phyloP scores from a whole-genome alignment of 495 filamentous ascomycete genomes.

The Penicilliopsis zonata region DNA sequence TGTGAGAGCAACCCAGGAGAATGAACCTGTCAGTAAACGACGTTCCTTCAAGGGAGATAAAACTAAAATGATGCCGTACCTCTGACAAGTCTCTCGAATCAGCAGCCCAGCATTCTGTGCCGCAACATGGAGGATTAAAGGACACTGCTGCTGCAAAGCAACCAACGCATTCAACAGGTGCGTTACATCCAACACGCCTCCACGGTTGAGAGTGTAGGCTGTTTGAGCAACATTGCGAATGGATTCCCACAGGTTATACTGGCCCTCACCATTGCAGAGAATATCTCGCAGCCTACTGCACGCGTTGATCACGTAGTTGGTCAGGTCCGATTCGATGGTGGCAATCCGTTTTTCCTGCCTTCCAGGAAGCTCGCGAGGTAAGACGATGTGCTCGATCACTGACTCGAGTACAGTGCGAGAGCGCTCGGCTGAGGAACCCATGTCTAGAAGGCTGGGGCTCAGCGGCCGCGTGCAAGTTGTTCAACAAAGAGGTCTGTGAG shows the following conservation, averaged over 20 bases:
- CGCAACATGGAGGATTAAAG: constrained; percentile 34
- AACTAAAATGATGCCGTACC: background rate
- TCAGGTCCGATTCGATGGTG: constrained; percentile 21
- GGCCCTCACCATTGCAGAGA: constrained; percentile 7
- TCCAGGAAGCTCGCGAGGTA: constrained; percentile 35
- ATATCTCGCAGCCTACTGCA: constrained; percentile 11
- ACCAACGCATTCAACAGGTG: constrained; percentile 21
- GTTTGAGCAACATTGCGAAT: constrained; percentile 11
- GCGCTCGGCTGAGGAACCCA: too few relatives aligned
- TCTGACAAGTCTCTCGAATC: constrained; percentile 27
- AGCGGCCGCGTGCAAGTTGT: too few relatives aligned
- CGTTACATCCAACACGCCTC: constrained; percentile 16
- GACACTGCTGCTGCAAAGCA: constrained; percentile 12
- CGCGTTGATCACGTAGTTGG: constrained; percentile 21
- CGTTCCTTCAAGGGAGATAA: too few relatives aligned
- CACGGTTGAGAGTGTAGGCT: constrained; percentile 11
- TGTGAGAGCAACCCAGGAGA: too few relatives aligned
- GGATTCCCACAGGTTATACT: constrained; percentile 13
- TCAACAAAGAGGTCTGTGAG: too few relatives aligned
- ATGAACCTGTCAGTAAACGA: too few relatives aligned
- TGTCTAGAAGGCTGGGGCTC: too few relatives aligned
- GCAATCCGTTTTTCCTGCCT: constrained; percentile 24
- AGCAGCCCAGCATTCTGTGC: constrained; percentile 47
- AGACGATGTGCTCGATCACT: constrained; percentile 26
- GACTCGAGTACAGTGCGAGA: too few relatives aligned